Conservation (phyloP, 768 basidiomycete genomes). For the Pisolithus albus region DNA sequence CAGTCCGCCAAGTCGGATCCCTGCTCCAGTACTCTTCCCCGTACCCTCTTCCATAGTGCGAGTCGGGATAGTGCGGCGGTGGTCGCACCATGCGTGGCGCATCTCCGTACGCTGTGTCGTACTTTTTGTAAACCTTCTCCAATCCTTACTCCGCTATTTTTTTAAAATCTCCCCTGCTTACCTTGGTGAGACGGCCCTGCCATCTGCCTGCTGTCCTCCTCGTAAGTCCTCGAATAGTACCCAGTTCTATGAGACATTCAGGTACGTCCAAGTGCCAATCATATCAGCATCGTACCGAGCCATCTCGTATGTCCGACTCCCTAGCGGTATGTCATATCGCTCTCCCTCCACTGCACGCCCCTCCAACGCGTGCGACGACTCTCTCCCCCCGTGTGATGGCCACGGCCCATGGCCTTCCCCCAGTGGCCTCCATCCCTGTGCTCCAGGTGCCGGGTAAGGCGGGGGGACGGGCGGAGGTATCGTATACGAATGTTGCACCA, state of each 20-base stretch:
- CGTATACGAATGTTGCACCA: conserved; percentile 13
- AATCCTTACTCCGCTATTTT: not conserved
- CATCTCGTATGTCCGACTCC: conserved; percentile 19
- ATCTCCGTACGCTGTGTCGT: conserved; percentile 14
- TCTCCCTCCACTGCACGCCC: conserved; percentile 16
- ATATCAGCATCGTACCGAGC: conserved; percentile 10
- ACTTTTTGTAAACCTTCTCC: conserved; percentile 17
- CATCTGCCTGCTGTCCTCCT: conserved; percentile 3
- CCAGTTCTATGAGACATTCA: not conserved
- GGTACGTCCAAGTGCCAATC: conserved; percentile 4
- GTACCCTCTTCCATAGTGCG: conserved; percentile 18
- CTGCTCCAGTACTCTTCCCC: conserved; percentile 18
- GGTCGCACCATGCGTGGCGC: conserved; percentile 13
- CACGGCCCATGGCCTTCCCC: conserved; percentile 40
- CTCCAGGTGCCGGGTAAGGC: conserved; percentile 7
- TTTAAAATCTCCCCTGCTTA: conserved; percentile 7
- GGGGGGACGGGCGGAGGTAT: conserved; percentile 21
- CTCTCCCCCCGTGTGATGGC: conserved; percentile 12
- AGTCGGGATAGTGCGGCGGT: conserved; percentile 10
- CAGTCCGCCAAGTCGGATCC: conserved; percentile 7
- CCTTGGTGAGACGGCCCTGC: conserved; percentile 13
- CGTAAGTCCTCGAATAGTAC: conserved; percentile 2
- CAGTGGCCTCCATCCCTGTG: conserved; percentile 34
- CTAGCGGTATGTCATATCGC: conserved; percentile 10
- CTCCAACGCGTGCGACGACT: conserved; percentile 3